phyloP scores from a whole-genome alignment of 2,329 filamentous ascomycete genomes.

The Teratosphaeria pseudoeucalypti region DNA sequence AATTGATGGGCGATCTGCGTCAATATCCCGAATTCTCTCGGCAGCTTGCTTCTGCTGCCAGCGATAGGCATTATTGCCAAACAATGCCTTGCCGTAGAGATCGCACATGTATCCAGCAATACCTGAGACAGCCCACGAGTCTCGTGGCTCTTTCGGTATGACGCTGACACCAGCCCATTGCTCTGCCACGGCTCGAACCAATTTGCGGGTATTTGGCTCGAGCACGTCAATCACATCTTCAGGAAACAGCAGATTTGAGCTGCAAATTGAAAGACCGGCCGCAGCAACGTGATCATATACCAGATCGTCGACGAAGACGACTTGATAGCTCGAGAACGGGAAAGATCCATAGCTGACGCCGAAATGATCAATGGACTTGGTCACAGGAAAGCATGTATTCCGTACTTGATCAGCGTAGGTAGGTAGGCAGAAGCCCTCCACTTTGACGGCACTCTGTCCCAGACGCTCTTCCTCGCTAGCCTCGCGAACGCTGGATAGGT shows the following conservation, averaged over 20 bases:
- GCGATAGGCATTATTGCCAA: constrained; percentile 88
- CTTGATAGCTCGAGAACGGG: constrained; percentile 82
- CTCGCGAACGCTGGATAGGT: constrained; percentile 71
- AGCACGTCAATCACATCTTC: constrained; percentile 78
- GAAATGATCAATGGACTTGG: constrained; percentile 83
- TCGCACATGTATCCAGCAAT: constrained; percentile 94
- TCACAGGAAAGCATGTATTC: constrained; percentile 77
- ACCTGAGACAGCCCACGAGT: constrained; percentile 83
- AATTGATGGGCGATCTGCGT: constrained; percentile 72
- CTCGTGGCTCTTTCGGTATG: constrained; percentile 66
- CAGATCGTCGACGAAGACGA: constrained; percentile 90
- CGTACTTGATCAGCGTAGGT: constrained; percentile 69
- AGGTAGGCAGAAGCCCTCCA: constrained; percentile 86
- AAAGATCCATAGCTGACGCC: constrained; percentile 81
- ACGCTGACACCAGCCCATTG: constrained; percentile 96
- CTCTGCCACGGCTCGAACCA: constrained; percentile 75
- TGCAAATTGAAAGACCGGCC: constrained; percentile 79
- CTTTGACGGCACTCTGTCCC: constrained; percentile 74
- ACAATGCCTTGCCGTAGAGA: constrained; percentile 78
- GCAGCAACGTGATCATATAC: constrained; percentile 63
- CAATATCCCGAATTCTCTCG: constrained; percentile 70
- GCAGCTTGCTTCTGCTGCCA: constrained; percentile 79
- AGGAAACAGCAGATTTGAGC: constrained; percentile 73
- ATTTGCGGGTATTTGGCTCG: constrained; percentile 65
- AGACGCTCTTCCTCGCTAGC: constrained; percentile 88